Evolutionary conservation across 768 basidiomycete genomes (phyloP), one percentile per base, ranked within the genome.

Genomic region (Cyclocybe aegerita): DNA sequence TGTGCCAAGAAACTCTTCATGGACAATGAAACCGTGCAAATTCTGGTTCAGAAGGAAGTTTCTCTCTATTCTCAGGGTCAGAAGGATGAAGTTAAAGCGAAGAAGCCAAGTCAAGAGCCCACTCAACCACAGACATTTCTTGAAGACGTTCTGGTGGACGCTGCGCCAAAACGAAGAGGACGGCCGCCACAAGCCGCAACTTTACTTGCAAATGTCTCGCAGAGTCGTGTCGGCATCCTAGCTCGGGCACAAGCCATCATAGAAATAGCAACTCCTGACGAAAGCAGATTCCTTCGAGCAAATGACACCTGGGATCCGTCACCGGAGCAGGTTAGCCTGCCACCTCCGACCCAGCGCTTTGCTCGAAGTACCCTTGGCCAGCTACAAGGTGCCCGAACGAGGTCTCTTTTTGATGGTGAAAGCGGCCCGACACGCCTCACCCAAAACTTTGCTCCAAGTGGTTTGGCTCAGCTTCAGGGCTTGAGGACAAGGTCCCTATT

Each of bases 1-100:
- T 93, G 91, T 63, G 81, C 86, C 9, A 83, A 77, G 66, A 90
- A 85, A 64, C 70, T 72, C 15, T 69, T 64, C 4, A 66, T 85
- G 37, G 69, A 72, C 5, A 67, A 79, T 30, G 81, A 82, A 4
- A 88, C 87, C 2, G 55, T 92, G 31, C 64, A 66, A 2, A 52
- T 69, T 23, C 71, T 88, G 17, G 62, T 90, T 4, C 69, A 70
- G 23, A 74, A 78, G 54, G 82, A 83, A 58, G 54, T 82, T 8
- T 63, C 64, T 34, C 46, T 56, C 9, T 52, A 59, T 10, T 12
- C 41, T 50, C 42, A 46, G 34, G 50, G 50, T 36, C 44, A 50
- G 45, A 67, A 63, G 48, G 60, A 50, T 55, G 66, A 55, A 8
- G 31, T 9, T 4, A 50, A 53, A 31, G 39, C 15, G 12, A 50